Base-by-base conservation (phyloP, 805 yeast species). In the Saccharomycopsis synnaedendra region DNA sequence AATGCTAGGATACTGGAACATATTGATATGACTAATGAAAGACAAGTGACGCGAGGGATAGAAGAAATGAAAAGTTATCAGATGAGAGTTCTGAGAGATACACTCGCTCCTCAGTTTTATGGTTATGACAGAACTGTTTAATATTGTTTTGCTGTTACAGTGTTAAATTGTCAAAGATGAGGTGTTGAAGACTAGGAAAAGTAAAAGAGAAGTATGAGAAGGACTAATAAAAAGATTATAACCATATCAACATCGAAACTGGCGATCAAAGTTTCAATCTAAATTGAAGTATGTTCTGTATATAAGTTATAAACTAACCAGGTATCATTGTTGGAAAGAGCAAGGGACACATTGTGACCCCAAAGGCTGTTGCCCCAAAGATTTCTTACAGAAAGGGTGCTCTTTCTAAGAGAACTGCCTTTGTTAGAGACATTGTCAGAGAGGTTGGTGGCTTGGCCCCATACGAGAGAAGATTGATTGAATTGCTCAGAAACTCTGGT, bases 391-490 rank as follows among this genome's bases (percentile, higher is more conserved):
- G 93, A 80, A 94, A 90, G 83, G 97, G 97, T 74, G 85, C 85
- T 70, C 71, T 81, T 57, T 86, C 97, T 68, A 83, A 90, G 82
- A 88, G 96, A 83, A 80, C 97, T 64, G 76, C 76, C 54, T 94
- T 93, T 68, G 99, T 94, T 68, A 85, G 98, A 75, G 78, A 82
- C 66, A 76, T 93, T 58, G 95, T 93, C 72, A 82, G 82, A 71
- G 99, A 93, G 78, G 97, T 93, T 64, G 76, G 95, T 63, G 98
- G 98, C 72, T 81, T 93, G 69, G 96, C 99, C 60, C 98, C 99
- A 76, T 93, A 93, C 75, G 99, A 93, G 80, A 89, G 96, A 82
- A 89, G 99, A 79, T 82, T 93, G 71, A 85, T 94, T 68, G 99
- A 93, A 79, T 82, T 93, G 77, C 81, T 93, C 84, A 93, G 98